Evolutionary conservation across 306 rosid species (phyloP), one percentile per base, ranked within the genome.

Genomic region (Prunus campanulata): DNA sequence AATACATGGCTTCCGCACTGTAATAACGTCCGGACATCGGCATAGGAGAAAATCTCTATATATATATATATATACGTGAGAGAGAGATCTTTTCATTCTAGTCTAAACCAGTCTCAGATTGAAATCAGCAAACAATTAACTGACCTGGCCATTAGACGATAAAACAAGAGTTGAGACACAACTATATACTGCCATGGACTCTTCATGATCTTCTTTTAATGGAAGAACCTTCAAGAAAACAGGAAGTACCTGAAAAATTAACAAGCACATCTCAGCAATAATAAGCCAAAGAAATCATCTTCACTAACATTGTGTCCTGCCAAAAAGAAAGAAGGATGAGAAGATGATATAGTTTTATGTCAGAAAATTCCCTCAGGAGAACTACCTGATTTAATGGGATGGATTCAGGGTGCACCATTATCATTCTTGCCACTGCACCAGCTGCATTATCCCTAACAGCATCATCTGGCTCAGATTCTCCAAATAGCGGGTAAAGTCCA

Each of bases 381-480:
- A 54, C 30, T 76, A 89, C 99, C 98, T 96, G 97, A 83, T 88
- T 91, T 80, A 96, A 84, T 68, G 98, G 99, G 68, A 96, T 79
- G 73, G 93, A 80, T 83, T 96, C 98, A 8, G 97, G 97, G 71
- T 96, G 98, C 67, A 91, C 97, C 97, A 96, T 91, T 83, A 96
- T 92, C 99, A 96, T 92, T 83, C 97, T 91, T 70, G 99, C 99
- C 71, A 96, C 93, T 50, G 98, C 98, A 77, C 99, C 99, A 78
- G 99, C 98, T 14, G 98, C 98, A 68, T 92, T 95, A 87, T 95
- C 99, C 86, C 93, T 85, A 59, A 90, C 99, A 54, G 99, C 99
- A 87, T 96, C 82, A 87, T 96, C 98, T 61, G 96, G 92, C 81
- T 96, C 99, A 47, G 94, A 92, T 76, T 93, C 99, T 78, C 94